phyloP scores from a whole-genome alignment of 1,284 basidiomycete genomes.

The Serendipita sp. region DNA sequence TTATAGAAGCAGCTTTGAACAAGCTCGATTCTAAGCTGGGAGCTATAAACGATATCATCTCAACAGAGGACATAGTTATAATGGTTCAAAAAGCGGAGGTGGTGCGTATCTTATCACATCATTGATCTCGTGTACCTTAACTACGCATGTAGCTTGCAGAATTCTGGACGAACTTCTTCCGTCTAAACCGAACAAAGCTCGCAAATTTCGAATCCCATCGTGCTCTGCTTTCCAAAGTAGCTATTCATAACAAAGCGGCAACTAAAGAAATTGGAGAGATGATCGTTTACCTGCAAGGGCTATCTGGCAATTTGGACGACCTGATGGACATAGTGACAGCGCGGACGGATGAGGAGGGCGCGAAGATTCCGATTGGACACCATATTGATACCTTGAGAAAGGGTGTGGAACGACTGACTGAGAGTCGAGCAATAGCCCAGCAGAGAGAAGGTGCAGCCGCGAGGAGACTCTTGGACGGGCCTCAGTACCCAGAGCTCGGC shows the following conservation, averaged over 20 bases:
- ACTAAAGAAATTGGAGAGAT: background rate
- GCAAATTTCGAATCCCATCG: background rate
- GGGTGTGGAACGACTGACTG: conserved; percentile 1
- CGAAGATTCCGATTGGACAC: background rate
- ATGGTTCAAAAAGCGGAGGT: background rate
- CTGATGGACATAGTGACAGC: background rate
- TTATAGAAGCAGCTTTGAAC: background rate
- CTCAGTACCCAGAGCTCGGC: background rate
- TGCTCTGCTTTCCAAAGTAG: background rate
- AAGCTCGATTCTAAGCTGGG: background rate
- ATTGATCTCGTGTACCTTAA: background rate
- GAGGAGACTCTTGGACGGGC: background rate
- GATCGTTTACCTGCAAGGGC: background rate
- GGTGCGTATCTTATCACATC: background rate
- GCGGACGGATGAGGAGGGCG: background rate
- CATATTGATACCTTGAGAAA: background rate
- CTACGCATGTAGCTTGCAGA: background rate
- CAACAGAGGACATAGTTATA: background rate
- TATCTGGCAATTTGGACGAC: background rate
- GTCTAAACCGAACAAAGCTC: background rate
- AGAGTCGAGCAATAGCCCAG: background rate
- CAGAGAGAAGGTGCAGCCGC: background rate
- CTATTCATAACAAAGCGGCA: background rate
- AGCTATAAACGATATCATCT: background rate
- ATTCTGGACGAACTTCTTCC: background rate